Percentiles rank a stretch among this genome's conserved stretches.
These are phyloP conservation scores for Aspergillus ochraceoroseus DNA, from an alignment of 2,329 filamentous ascomycete genomes.

Conservation along the genomic window DNA sequence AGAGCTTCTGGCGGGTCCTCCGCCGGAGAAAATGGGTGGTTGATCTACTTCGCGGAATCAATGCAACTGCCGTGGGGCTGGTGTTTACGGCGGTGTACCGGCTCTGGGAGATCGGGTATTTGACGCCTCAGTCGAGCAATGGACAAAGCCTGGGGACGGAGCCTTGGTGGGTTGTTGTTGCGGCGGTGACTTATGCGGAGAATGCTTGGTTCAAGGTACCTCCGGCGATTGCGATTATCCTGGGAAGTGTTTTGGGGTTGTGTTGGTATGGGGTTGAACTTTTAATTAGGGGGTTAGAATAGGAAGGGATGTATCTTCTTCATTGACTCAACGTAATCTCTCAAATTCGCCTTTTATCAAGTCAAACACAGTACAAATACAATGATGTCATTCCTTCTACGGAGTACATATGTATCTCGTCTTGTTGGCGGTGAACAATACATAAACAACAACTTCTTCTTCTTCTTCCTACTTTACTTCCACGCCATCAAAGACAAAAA, in stretches of 20 bases:
- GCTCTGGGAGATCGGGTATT: slow-evolving; percentile 58
- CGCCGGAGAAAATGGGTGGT: slow-evolving; percentile 47
- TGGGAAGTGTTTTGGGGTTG: slow-evolving; percentile 47
- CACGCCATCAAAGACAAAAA: slow-evolving; percentile 43
- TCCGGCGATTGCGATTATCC: slow-evolving; percentile 44
- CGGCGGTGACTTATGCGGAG: slow-evolving; percentile 48
- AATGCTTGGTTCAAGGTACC: slow-evolving; percentile 48
- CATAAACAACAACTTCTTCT: too few relatives aligned
- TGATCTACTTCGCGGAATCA: slow-evolving; percentile 52
- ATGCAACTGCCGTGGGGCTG: slow-evolving; percentile 57
- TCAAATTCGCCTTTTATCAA: too few relatives aligned
- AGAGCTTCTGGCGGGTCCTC: slow-evolving; percentile 53
- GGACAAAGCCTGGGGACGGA: slow-evolving; percentile 55
- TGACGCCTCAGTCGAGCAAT: slow-evolving; percentile 47
- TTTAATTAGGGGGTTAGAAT: too few relatives aligned
- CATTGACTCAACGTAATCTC: too few relatives aligned
- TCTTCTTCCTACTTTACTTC: too few relatives aligned
- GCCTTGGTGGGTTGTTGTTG: slow-evolving; percentile 60
- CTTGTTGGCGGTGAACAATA: too few relatives aligned
- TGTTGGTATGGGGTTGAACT: slow-evolving; percentile 47
- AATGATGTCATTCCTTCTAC: too few relatives aligned
- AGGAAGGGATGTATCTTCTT: too few relatives aligned
- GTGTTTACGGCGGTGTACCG: slow-evolving; percentile 62
- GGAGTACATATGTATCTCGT: too few relatives aligned
- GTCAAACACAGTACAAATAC: too few relatives aligned